Evolutionary conservation across 176 grass and related monocot genomes (phyloP).

Genomic region (Carex cristatella): DNA sequence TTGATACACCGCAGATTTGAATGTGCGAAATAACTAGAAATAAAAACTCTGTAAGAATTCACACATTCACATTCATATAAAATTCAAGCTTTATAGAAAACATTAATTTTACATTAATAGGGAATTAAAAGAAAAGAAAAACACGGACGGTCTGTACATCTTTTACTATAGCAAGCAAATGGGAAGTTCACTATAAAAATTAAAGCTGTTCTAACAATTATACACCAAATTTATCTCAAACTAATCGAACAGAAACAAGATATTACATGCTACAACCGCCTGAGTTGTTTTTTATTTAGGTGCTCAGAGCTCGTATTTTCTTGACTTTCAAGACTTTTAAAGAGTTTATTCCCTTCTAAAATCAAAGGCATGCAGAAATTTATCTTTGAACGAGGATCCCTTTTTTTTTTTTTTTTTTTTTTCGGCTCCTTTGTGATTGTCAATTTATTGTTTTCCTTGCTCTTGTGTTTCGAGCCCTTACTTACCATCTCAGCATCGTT

Average conservation of each 20-base stretch:
- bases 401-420: no score
- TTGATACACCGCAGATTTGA: background rate
- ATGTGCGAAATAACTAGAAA: background rate
- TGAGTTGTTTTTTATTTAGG: background rate
- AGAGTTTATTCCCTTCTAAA: conserved; percentile 18
- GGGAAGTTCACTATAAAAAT: background rate
- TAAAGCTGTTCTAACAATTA: background rate
- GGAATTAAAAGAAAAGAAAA: no score
- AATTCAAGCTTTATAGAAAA: background rate
- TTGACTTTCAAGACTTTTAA: conserved; percentile 30
- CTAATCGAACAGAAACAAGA: background rate
- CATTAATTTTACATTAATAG: no score
- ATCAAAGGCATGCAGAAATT: no score
- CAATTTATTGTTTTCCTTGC: conserved; percentile 39
- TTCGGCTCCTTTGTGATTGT: no score
- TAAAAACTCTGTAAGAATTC: background rate
- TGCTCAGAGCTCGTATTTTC: conserved; percentile 66
- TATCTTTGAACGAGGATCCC: no score
- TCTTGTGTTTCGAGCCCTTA: conserved; percentile 62
- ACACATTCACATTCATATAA: background rate
- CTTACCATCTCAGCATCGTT: conserved; percentile 91
- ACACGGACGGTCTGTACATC: no score
- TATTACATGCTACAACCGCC: background rate
- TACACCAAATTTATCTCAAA: background rate
- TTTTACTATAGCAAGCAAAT: no score